These are phyloP conservation scores for Serendipita indica DNA, from an alignment of 768 basidiomycete species.

Conservation along the genomic window DNA sequence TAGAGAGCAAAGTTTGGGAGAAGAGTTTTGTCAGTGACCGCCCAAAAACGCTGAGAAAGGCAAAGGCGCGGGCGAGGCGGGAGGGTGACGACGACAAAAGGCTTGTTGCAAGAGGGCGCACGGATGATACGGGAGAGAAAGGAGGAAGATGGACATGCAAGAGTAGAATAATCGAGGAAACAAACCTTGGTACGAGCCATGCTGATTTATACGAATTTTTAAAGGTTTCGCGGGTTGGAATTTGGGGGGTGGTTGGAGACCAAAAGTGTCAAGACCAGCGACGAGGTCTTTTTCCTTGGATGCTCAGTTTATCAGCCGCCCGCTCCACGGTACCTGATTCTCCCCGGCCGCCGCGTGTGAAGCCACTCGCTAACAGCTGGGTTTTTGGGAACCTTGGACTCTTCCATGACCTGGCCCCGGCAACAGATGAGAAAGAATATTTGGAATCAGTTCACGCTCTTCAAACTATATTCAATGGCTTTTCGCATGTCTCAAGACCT, in stretches of 20 bases:
- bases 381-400: no score
- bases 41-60: conserved; percentile 3
- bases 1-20: neutral
- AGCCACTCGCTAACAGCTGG: no score
- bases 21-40: neutral
- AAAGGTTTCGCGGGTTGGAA: neutral
- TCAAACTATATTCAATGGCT: no score
- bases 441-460: no score
- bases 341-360: no score
- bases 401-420: no score
- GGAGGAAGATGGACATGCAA: conserved; percentile 4
- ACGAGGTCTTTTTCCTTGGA: no score
- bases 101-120: neutral
- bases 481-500: no score
- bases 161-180: conserved; percentile 13
- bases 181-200: conserved; percentile 86
- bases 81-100: neutral
- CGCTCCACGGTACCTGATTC: no score
- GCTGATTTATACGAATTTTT: conserved; percentile 10
- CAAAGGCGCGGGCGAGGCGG: neutral
- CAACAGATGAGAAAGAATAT: no score
- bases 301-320: no score
- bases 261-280: no score
- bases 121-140: neutral
- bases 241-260: conserved; percentile 6